Evolutionary conservation across 306 rosid species (phyloP).

Genomic region (Casuarina cunninghamiana): DNA sequence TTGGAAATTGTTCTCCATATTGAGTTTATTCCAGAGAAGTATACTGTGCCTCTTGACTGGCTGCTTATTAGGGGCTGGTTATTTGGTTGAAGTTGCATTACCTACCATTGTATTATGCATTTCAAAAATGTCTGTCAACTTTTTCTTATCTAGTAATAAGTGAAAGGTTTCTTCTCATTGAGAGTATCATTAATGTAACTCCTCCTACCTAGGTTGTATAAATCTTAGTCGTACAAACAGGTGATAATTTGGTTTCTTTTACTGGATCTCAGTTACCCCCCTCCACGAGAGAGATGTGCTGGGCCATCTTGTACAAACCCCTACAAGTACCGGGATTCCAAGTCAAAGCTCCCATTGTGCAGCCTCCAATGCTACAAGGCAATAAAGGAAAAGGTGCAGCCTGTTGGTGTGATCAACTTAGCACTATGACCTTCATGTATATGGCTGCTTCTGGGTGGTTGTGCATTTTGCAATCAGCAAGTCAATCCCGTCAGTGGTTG

Average conservation of each 20-base stretch:
- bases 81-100: not conserved
- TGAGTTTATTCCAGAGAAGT: not conserved
- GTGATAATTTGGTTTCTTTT: constrained; percentile 2
- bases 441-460: not conserved
- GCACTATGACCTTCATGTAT: not conserved
- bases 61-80: not conserved
- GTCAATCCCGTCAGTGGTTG: not conserved
- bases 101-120: not conserved
- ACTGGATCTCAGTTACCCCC: constrained; percentile 54
- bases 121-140: not conserved
- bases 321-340: constrained; percentile 66
- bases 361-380: constrained; percentile 64
- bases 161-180: not conserved
- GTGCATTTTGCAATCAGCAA: not conserved
- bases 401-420: not conserved
- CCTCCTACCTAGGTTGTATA: too few species aligned
- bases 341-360: constrained; percentile 63
- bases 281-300: constrained; percentile 58
- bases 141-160: not conserved
- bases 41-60: not conserved
- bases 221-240: too few species aligned
- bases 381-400: constrained; percentile 35
- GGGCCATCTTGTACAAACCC: constrained; percentile 55
- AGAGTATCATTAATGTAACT: not conserved
- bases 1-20: not conserved